Evolutionary conservation across 495 filamentous ascomycete genomes (phyloP).

Genomic region (Aspergillus homomorphus): DNA sequence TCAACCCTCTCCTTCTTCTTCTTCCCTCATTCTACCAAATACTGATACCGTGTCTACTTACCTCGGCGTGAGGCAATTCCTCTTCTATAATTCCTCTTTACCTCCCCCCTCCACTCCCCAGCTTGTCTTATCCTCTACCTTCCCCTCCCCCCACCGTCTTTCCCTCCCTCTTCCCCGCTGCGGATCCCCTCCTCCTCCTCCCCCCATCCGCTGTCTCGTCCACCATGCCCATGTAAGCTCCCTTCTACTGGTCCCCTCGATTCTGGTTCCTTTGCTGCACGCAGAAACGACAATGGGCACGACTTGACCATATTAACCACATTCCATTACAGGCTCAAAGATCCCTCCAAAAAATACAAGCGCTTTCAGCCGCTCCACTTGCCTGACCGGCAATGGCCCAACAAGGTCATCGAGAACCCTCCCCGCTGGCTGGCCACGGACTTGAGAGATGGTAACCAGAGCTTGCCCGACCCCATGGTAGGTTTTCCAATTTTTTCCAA

Average conservation of each 20-base stretch:
- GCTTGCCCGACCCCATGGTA: slow-evolving; percentile 87
- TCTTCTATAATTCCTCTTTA: not conserved
- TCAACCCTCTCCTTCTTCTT: not conserved
- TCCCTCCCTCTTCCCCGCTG: slow-evolving; percentile 16
- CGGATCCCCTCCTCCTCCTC: slow-evolving; percentile 7
- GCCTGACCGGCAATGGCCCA: slow-evolving; percentile 88
- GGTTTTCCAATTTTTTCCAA: not conserved
- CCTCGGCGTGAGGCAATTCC: not conserved
- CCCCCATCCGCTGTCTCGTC: slow-evolving; percentile 10
- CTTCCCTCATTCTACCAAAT: not conserved
- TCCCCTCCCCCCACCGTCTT: not conserved
- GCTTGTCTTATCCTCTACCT: not conserved
- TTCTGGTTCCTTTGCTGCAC: not conserved
- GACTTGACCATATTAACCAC: slow-evolving; percentile 10
- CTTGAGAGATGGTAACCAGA: slow-evolving; percentile 85
- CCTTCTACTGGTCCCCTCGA: not conserved
- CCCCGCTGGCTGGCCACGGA: slow-evolving; percentile 86
- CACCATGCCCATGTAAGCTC: slow-evolving; percentile 41
- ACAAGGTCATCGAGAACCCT: slow-evolving; percentile 68
- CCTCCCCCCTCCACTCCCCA: not conserved
- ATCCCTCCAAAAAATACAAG: slow-evolving; percentile 91
- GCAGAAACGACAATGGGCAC: not conserved
- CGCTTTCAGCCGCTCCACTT: slow-evolving; percentile 73
- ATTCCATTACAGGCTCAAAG: slow-evolving; percentile 68
- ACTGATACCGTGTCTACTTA: slow-evolving; percentile 4